Percentiles rank a stretch among this genome's conserved stretches.
These are phyloP conservation scores for Vararia minispora DNA, from an alignment of 768 basidiomycete species.

Conservation along the genomic window DNA sequence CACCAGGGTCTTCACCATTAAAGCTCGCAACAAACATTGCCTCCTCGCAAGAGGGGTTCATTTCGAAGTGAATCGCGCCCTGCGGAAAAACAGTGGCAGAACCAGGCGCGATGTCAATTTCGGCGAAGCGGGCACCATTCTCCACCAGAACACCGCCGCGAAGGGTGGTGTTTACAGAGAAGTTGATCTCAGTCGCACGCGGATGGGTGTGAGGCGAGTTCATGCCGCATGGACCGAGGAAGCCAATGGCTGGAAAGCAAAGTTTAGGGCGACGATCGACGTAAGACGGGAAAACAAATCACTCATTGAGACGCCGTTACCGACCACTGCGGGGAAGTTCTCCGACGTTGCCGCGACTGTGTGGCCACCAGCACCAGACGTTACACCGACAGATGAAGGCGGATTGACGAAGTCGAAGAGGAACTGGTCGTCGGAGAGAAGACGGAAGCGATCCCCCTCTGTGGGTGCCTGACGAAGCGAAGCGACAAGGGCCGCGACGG, in stretches of 20 bases:
- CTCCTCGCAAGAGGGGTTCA: constrained; percentile 19
- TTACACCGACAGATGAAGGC: no score
- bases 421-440: no score
- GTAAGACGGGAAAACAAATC: background rate
- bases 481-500: no score
- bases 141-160: constrained; percentile 18
- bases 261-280: no score
- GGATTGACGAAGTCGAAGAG: no score
- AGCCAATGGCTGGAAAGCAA: constrained; percentile 13
- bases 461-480: no score
- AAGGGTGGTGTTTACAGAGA: constrained; percentile 20
- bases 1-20: constrained; percentile 20
- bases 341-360: constrained; percentile 15
- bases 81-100: constrained; percentile 17
- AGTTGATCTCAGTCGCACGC: constrained; percentile 24
- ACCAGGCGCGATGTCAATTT: constrained; percentile 16
- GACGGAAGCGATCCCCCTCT: no score
- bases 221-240: constrained; percentile 22
- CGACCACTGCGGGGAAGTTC: constrained; percentile 20
- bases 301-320: constrained; percentile 13
- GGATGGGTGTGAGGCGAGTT: constrained; percentile 27
- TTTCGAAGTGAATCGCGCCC: constrained; percentile 22
- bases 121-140: constrained; percentile 20
- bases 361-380: constrained; percentile 17
- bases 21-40: constrained; percentile 19